Conservation (phyloP, 208 protist species). For the Naegleria gruberi region DNA sequence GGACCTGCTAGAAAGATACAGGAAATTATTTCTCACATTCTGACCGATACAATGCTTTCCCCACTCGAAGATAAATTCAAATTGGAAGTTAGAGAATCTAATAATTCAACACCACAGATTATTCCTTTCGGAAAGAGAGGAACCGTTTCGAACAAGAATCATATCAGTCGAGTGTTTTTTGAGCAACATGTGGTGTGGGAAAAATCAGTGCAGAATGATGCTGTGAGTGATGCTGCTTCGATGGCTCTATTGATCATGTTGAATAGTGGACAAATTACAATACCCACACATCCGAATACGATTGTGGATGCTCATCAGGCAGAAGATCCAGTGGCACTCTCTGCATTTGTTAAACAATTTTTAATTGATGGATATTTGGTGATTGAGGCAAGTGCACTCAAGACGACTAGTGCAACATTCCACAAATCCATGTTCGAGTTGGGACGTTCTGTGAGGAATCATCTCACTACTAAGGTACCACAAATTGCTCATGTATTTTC, state of each 20-base stretch:
- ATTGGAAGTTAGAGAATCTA: too few relatives aligned
- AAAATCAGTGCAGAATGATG: background rate
- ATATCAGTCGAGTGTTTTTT: background rate
- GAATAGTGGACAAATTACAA: background rate
- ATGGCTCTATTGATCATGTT: background rate
- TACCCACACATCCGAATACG: background rate
- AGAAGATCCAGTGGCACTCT: background rate
- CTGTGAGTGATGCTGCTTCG: background rate
- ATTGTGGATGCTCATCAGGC: background rate
- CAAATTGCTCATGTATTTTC: background rate
- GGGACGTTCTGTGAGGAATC: background rate
- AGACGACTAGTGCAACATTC: background rate
- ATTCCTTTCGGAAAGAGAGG: background rate
- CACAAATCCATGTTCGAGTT: background rate
- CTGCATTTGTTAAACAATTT: slow-evolving; percentile 9
- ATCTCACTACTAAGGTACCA: background rate
- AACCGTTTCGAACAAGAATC: background rate
- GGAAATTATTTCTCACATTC: too few relatives aligned
- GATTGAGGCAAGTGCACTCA: background rate
- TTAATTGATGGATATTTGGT: slow-evolving; percentile 17
- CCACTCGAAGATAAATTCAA: too few relatives aligned
- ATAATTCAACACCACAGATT: too few relatives aligned
- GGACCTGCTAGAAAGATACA: too few relatives aligned
- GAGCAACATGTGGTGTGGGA: background rate
- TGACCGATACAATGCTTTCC: too few relatives aligned